Evolutionary conservation across 805 yeast species (phyloP).

Genomic region (Metschnikowia noctiluminum): DNA sequence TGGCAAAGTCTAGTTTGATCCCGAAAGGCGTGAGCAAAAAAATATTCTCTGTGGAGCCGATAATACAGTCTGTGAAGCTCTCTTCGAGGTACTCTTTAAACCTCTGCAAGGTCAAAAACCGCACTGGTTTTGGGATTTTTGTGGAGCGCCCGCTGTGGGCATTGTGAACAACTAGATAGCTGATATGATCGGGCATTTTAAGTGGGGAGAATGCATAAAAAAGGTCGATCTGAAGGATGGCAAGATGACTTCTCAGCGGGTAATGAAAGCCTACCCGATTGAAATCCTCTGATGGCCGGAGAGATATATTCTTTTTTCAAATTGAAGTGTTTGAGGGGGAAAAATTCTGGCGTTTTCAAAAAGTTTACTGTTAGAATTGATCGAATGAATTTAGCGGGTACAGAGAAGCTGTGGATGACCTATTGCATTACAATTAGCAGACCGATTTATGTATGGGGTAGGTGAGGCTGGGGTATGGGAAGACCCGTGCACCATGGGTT

Average conservation of each 20-base stretch:
- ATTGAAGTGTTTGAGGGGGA: no score
- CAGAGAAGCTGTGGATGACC: no score
- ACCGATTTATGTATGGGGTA: conserved; percentile 4
- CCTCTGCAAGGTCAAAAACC: conserved; percentile 32
- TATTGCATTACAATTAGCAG: no score
- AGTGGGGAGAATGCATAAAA: no score
- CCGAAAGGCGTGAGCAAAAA: conserved; percentile 66
- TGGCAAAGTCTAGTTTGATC: conserved; percentile 51
- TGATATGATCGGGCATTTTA: conserved; percentile 3
- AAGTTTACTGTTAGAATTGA: no score
- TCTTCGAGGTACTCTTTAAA: conserved; percentile 31
- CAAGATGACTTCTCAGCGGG: no score
- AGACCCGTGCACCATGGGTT: conserved; percentile 3
- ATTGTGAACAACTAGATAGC: conserved; percentile 28
- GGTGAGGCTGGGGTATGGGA: background rate
- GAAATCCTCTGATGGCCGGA: no score
- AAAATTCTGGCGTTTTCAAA: no score
- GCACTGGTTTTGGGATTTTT: conserved; percentile 39
- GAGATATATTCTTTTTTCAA: no score
- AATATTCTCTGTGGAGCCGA: conserved; percentile 28
- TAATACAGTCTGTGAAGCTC: conserved; percentile 21
- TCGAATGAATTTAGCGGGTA: no score
- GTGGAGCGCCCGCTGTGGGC: conserved; percentile 36
- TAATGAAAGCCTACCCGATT: no score
- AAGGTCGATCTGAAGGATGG: no score